Conservation (phyloP, 371 early-diverging fungal species). For the Nosema bombycis region DNA sequence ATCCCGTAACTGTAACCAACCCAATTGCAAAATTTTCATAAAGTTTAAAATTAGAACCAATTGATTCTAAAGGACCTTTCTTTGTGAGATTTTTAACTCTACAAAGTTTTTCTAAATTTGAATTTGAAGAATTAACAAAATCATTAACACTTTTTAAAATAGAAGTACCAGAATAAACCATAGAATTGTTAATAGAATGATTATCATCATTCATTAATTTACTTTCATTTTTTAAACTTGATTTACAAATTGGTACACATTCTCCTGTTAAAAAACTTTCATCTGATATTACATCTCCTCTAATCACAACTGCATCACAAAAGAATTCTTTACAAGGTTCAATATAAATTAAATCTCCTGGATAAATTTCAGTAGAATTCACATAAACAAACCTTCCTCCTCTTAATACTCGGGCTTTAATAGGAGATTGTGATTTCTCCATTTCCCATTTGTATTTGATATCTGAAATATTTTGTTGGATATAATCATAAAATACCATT, state of each 20-base stretch:
- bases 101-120: conserved; percentile 22
- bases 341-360: conserved; percentile 59
- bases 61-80: conserved; percentile 2
- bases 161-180: conserved; percentile 52
- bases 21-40: conserved; percentile 69
- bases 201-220: no score
- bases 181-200: background rate
- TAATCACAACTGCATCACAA: conserved; percentile 84
- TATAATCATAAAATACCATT: conserved; percentile 45
- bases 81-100: conserved; percentile 30
- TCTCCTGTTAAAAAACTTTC: conserved; percentile 98
- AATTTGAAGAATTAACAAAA: background rate
- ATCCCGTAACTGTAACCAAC: conserved; percentile 82
- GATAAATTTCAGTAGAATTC: conserved; percentile 44
- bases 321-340: conserved; percentile 67
- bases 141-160: conserved; percentile 44
- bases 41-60: conserved; percentile 70
- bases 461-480: conserved; percentile 42
- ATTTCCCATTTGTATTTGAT: conserved; percentile 38
- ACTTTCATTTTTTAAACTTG: conserved; percentile 41
- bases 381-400: conserved; percentile 37
- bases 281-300: conserved; percentile 89
- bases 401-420: conserved; percentile 38
- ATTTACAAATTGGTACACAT: conserved; percentile 77
- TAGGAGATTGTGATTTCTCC: conserved; percentile 23